Evolutionary conservation across 371 early-diverging fungal genomes (phyloP).

Genomic region (Mortierella sp.): DNA sequence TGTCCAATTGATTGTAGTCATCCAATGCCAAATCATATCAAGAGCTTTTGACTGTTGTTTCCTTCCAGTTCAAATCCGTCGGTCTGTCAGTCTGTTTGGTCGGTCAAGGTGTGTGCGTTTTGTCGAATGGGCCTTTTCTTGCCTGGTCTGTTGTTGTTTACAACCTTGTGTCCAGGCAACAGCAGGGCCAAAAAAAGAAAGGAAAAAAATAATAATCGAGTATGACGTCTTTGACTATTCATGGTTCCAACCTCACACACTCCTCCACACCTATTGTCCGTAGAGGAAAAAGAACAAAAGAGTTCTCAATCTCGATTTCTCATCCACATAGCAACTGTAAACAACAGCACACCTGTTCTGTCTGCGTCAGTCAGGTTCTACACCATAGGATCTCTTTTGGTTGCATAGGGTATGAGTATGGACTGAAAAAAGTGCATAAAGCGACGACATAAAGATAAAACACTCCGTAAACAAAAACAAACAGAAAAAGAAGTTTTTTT

Average conservation of each 20-base stretch:
- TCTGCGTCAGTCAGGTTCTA: not conserved
- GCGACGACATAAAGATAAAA: not conserved
- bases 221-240: slow-evolving; percentile 29
- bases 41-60: not conserved
- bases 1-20: not conserved
- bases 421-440: slow-evolving; percentile 2
- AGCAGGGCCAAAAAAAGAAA: not conserved
- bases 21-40: not conserved
- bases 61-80: not conserved
- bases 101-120: not conserved
- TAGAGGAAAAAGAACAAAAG: not conserved
- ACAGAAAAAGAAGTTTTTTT: not conserved
- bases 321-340: not conserved
- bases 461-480: slow-evolving; percentile 8
- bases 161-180: slow-evolving; percentile 19
- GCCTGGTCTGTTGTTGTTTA: not conserved
- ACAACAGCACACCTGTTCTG: not conserved
- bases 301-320: not conserved
- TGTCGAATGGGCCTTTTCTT: not conserved
- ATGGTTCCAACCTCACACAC: not conserved
- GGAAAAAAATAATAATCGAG: slow-evolving; percentile 2
- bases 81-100: not conserved
- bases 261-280: not conserved
- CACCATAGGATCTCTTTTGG: not conserved
- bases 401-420: not conserved